Evolutionary conservation across 306 rosid genomes (phyloP), one percentile per base, ranked within the genome.

Genomic region (Quercus parvula): DNA sequence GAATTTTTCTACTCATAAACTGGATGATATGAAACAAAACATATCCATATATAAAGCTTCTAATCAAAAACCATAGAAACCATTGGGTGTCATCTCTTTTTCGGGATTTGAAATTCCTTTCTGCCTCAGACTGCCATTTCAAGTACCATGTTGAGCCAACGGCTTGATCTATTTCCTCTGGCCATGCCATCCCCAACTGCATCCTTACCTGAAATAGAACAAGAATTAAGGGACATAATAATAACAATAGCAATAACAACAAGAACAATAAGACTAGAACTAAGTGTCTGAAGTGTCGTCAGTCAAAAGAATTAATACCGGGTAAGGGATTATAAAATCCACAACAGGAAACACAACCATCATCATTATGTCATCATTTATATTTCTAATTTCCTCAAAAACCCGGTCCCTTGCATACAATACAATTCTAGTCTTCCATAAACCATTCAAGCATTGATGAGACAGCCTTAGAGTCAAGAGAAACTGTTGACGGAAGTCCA

Each of bases 41-140:
- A 86, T 90, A 91, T 74, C 90, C 90, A 27, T 66, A 91, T 78
- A 90, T 84, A 72, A 81, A 71, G 49, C 81, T 76, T 90, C 94
- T 86, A 56, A 91, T 51, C 6, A 90, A 62, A 85, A 92, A 89
- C 99, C 84, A 79, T 64, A 87, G 1, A 80, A 71, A 57, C 97
- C 97, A 92, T 66, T 52, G 77, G 51, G 41, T 0, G 57, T 41
- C 88, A 35, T 89, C 92, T 28, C 56, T 70, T 82, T 80, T 86
- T 80, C 95, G 86, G 76, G 89, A 78, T 77, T 35, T 84, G 73
- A 84, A 87, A 74, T 55, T 86, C 80, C 55, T 78, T 86, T 91
- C 98, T 80, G 97, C 90, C 87, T 86, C 91, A 46, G 97, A 90
- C 84, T 94, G 98, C 92, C 95, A 92, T 86, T 91, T 85, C 88